Percentiles rank a stretch among this genome's conserved stretches.
Evolutionary conservation across 805 yeast genomes (phyloP).

Genomic region (Candida maesae): DNA sequence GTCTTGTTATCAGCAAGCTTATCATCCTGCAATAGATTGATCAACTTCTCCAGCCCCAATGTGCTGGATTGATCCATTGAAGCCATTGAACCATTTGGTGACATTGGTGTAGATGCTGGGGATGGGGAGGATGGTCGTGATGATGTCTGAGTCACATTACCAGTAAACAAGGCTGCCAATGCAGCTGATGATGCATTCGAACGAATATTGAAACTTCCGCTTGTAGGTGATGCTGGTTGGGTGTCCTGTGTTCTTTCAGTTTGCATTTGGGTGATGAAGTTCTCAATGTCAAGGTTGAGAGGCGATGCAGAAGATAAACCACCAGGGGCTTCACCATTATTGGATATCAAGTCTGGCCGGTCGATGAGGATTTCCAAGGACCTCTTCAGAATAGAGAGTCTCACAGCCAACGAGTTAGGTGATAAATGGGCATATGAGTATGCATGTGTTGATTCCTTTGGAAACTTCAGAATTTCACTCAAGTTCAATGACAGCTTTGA

Average conservation of each 20-base stretch:
- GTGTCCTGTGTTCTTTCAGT: slow-evolving; percentile 10
- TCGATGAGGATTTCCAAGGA: slow-evolving; percentile 65
- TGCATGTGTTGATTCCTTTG: slow-evolving; percentile 78
- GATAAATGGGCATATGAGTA: slow-evolving; percentile 81
- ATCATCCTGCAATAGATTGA: slow-evolving; percentile 41
- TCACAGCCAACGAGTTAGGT: slow-evolving; percentile 72
- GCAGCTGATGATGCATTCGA: slow-evolving; percentile 41
- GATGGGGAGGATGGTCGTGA: slow-evolving; percentile 8
- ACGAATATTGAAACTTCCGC: slow-evolving; percentile 26
- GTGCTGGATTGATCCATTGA: slow-evolving; percentile 4
- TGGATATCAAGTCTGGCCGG: slow-evolving; percentile 23
- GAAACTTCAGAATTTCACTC: slow-evolving; percentile 55
- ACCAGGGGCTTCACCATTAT: slow-evolving; percentile 3
- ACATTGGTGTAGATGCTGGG: slow-evolving; percentile 2
- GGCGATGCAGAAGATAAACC: slow-evolving; percentile 7
- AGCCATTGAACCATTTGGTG: not conserved
- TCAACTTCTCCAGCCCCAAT: slow-evolving; percentile 40
- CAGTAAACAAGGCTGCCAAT: slow-evolving; percentile 31
- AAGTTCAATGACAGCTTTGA: slow-evolving; percentile 29
- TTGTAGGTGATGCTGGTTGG: slow-evolving; percentile 2
- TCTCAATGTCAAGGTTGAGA: slow-evolving; percentile 25
- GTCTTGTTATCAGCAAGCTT: slow-evolving; percentile 27
- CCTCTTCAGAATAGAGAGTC: slow-evolving; percentile 70
- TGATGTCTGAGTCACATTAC: slow-evolving; percentile 2
- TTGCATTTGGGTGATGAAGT: slow-evolving; percentile 23